Percentiles rank a stretch among this genome's conserved stretches.
phyloP scores from a whole-genome alignment of 1,284 basidiomycete species.

The Marasmius oreades region DNA sequence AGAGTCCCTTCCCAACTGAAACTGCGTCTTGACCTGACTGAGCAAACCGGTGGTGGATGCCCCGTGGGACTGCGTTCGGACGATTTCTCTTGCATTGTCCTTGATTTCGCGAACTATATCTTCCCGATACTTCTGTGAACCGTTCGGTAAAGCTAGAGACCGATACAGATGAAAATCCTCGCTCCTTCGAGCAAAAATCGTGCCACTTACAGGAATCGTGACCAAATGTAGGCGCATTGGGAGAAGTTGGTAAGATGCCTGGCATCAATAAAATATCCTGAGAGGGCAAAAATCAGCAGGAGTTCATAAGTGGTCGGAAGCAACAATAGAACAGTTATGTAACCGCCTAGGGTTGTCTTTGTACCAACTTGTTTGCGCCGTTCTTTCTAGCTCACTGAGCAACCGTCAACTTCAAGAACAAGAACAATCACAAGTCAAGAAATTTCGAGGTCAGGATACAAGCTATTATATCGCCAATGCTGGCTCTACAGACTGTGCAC shows the following conservation, averaged over 20 bases:
- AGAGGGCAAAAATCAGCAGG: neutral
- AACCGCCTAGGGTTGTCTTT: constrained; percentile 2
- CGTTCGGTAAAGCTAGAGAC: constrained; percentile 19
- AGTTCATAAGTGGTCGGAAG: neutral
- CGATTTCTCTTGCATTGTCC: constrained; percentile 54
- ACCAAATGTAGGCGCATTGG: neutral
- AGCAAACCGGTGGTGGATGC: constrained; percentile 55
- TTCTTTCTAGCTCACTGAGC: neutral
- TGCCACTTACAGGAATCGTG: neutral
- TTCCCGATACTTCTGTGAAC: constrained; percentile 28
- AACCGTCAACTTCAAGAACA: neutral
- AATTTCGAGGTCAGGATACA: no score
- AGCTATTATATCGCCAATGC: no score
- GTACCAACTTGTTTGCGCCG: constrained; percentile 3
- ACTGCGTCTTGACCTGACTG: constrained; percentile 54
- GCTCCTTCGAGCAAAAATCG: neutral
- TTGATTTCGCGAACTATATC: constrained; percentile 55
- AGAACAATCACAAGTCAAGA: neutral
- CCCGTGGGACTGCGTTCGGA: constrained; percentile 48
- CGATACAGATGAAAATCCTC: neutral
- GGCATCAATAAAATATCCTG: constrained; percentile 2
- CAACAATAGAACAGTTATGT: neutral
- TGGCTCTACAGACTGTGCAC: no score
- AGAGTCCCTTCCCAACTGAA: constrained; percentile 41
- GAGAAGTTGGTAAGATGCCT: constrained; percentile 2